Conservation (phyloP, 345 rosid genomes). For the Rhizophora mangle region DNA sequence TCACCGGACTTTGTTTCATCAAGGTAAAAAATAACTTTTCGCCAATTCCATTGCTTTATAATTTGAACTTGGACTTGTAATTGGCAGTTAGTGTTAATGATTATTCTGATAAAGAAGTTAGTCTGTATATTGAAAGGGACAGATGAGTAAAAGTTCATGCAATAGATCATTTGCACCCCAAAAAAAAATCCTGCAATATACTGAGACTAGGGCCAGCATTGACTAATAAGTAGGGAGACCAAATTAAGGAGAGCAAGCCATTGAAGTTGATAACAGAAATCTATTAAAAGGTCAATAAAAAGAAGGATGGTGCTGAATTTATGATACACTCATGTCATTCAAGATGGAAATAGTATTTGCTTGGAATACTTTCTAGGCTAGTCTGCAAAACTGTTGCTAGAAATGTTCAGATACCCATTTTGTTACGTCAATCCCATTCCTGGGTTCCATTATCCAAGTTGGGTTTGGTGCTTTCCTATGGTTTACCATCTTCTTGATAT, state of each 20-base stretch:
- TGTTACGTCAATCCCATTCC: not conserved
- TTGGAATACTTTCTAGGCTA: not conserved
- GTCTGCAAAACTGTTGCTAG: not conserved
- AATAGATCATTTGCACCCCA: too few species aligned
- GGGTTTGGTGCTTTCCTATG: not conserved
- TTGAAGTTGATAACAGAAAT: too few species aligned
- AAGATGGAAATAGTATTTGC: not conserved
- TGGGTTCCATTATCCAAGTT: not conserved
- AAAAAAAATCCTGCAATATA: not conserved
- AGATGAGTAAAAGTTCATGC: not conserved
- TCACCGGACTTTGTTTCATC: conserved; percentile 1
- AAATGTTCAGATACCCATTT: not conserved
- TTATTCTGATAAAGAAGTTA: not conserved
- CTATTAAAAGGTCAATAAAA: too few species aligned
- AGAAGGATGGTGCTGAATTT: not conserved
- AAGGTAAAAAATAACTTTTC: conserved; percentile 12
- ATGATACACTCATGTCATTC: not conserved
- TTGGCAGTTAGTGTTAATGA: not conserved
- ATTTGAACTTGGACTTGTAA: not conserved
- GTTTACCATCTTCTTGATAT: not conserved
- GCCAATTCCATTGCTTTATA: not conserved
- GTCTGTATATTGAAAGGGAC: not conserved
- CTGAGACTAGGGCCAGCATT: not conserved
- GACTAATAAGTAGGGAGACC: not conserved
- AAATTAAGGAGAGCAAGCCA: not conserved